Evolutionary conservation across 306 rosid species (phyloP).

Genomic region (Senna tora): DNA sequence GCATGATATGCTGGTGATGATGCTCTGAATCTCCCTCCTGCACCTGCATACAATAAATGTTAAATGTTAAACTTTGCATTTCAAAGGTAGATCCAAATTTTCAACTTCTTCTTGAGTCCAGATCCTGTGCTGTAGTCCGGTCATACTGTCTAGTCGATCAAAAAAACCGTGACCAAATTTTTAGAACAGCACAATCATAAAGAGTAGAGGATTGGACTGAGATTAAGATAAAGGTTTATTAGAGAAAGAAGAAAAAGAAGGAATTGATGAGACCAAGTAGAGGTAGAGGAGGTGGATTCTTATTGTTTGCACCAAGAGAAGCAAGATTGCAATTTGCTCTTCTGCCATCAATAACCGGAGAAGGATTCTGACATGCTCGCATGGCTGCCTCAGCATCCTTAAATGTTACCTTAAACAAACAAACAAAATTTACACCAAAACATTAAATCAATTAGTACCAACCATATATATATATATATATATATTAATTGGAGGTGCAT

Average conservation of each 20-base stretch:
- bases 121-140: too few relatives aligned
- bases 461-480: too few relatives aligned
- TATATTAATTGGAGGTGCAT: too few relatives aligned
- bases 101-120: too few relatives aligned
- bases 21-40: conserved; percentile 72
- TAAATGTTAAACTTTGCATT: too few relatives aligned
- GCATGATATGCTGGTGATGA: conserved; percentile 68
- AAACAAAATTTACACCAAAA: not conserved
- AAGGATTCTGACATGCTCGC: conserved; percentile 96
- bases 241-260: not conserved
- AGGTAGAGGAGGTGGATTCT: conserved; percentile 63
- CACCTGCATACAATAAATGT: conserved; percentile 14
- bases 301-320: conserved; percentile 89
- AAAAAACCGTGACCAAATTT: too few relatives aligned
- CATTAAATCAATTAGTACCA: too few relatives aligned
- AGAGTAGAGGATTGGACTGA: too few relatives aligned
- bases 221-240: too few relatives aligned
- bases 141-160: too few relatives aligned
- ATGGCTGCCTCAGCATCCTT: conserved; percentile 92
- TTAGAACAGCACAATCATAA: too few relatives aligned
- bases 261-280: conserved; percentile 59
- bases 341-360: conserved; percentile 96
- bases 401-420: conserved; percentile 70
- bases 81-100: too few relatives aligned
- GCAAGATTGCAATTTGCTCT: conserved; percentile 98